These are phyloP conservation scores for Chrysoporthe cubensis DNA, from an alignment of 2,329 filamentous ascomycete species.

Conservation along the genomic window DNA sequence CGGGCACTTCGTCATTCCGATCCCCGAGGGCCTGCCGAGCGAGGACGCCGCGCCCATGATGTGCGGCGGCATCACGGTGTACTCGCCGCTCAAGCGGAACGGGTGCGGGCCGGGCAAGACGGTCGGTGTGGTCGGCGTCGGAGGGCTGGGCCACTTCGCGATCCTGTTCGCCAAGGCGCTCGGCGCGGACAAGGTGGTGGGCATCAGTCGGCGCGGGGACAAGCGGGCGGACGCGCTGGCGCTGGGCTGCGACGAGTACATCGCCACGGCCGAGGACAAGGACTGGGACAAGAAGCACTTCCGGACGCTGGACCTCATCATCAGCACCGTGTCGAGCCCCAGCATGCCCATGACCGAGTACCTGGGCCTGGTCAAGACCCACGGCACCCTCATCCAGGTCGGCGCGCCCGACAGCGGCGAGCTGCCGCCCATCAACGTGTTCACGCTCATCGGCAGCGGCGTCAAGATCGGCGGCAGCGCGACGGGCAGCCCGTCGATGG, in stretches of 20 bases:
- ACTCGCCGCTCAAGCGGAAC: conserved; percentile 62
- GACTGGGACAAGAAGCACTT: conserved; percentile 57
- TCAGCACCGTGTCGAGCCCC: conserved; percentile 55
- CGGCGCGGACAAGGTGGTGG: conserved; percentile 61
- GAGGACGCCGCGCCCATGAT: conserved; percentile 63
- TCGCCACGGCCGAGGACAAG: conserved; percentile 47
- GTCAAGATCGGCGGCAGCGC: conserved; percentile 49
- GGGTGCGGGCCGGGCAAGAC: conserved; percentile 68
- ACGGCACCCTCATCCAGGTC: conserved; percentile 68
- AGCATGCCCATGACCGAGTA: conserved; percentile 65
- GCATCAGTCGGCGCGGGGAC: conserved; percentile 54
- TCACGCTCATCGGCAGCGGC: conserved; percentile 60
- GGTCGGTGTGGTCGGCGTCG: conserved; percentile 69
- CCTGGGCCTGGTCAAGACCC: conserved; percentile 60
- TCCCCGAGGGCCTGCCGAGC: conserved; percentile 45
- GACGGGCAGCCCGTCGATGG: conserved; percentile 50
- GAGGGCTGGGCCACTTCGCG: conserved; percentile 70
- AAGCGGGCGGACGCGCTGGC: conserved; percentile 59
- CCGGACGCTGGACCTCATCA: conserved; percentile 57
- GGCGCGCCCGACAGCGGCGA: conserved; percentile 60
- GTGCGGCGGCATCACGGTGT: conserved; percentile 71
- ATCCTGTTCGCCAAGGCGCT: conserved; percentile 70
- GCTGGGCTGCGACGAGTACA: conserved; percentile 58
- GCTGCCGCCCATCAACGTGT: conserved; percentile 52
- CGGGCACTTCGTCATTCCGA: conserved; percentile 50